Conservation (phyloP, 306 rosid genomes). For the Vigna trinervia region DNA sequence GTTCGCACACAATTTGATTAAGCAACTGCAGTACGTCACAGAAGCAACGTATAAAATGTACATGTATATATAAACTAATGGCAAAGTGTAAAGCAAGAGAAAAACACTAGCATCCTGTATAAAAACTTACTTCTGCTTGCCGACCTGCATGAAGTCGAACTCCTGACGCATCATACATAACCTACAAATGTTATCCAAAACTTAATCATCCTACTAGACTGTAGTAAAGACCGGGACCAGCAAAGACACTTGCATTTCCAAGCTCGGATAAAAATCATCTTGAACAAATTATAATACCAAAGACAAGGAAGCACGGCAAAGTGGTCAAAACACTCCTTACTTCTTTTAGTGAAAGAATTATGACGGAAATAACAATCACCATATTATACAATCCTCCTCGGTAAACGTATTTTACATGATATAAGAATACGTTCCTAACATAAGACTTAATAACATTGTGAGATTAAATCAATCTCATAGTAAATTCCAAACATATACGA, state of each 20-base stretch:
- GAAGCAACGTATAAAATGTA: conserved; percentile 36
- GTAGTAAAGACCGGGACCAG: neutral
- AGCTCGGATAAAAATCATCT: conserved; percentile 10
- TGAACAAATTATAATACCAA: neutral
- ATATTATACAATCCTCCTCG: neutral
- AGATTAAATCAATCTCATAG: neutral
- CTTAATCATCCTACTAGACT: conserved; percentile 21
- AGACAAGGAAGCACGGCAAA: conserved; percentile 4
- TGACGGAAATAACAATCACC: conserved; percentile 29
- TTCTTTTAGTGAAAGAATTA: conserved; percentile 16
- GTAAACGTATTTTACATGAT: conserved; percentile 22
- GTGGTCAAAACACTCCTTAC: conserved; percentile 18
- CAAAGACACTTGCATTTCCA: conserved; percentile 21
- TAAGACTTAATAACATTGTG: conserved; percentile 6
- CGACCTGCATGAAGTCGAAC: conserved; percentile 97
- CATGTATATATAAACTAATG: conserved; percentile 2
- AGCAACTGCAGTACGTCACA: conserved; percentile 67
- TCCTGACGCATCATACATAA: conserved; percentile 97
- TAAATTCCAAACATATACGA: conserved; percentile 13
- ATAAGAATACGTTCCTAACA: conserved; percentile 10
- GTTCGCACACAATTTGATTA: conserved; percentile 94
- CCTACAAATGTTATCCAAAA: conserved; percentile 55
- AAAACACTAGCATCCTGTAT: neutral
- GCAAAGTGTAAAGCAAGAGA: neutral
- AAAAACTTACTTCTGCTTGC: conserved; percentile 85